phyloP scores from a whole-genome alignment of 2,329 filamentous ascomycete genomes.

The Pseudogymnoascus sp. region DNA sequence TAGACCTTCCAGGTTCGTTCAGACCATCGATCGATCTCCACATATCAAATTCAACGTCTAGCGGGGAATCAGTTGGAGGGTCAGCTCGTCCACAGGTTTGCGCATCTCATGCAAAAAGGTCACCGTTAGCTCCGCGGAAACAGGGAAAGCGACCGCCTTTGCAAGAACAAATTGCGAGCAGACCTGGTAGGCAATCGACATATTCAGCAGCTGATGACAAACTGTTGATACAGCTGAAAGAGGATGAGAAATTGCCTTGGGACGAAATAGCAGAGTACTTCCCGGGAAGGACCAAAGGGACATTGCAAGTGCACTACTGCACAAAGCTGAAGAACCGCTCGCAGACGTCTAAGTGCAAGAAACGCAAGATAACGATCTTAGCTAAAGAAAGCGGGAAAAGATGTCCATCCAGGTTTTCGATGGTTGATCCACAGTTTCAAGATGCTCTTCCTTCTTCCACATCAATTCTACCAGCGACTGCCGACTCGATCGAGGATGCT shows the following conservation, averaged over 20 bases:
- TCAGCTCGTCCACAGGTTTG: neutral
- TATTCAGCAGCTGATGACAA: neutral
- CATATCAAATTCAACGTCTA: neutral
- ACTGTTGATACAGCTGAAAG: neutral
- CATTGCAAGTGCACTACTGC: neutral
- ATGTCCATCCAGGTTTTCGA: slow-evolving; percentile 13
- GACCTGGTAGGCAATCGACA: neutral
- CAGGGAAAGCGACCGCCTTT: neutral
- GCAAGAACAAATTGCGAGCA: neutral
- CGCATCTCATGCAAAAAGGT: neutral
- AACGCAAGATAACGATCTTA: neutral
- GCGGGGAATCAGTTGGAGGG: neutral
- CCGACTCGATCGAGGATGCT: neutral
- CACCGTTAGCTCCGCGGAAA: neutral
- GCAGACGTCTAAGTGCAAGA: neutral
- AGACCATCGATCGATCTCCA: neutral
- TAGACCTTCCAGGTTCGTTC: neutral
- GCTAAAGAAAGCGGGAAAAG: neutral
- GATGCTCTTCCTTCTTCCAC: slow-evolving; percentile 13
- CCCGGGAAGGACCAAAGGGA: neutral
- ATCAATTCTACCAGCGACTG: slow-evolving; percentile 13
- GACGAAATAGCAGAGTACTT: slow-evolving; percentile 6
- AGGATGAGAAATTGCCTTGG: neutral
- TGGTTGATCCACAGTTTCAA: slow-evolving; percentile 16
- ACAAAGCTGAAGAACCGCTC: neutral